Base-by-base conservation (phyloP, 2,329 filamentous ascomycete species). In the Neophaeococcomyces aloes region DNA sequence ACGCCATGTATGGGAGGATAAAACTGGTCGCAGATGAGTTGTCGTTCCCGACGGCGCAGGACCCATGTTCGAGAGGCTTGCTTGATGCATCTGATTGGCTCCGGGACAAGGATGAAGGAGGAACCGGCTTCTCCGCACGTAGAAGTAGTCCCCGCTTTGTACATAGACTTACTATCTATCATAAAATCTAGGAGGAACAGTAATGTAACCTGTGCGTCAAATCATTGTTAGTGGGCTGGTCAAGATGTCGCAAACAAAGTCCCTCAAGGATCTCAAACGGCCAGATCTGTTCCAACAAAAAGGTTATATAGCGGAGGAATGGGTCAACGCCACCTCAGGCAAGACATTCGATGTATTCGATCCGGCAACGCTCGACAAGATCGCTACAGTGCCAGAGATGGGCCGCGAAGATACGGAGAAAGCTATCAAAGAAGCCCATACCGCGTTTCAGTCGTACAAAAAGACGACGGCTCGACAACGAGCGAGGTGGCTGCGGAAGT, bases 271-370 rank as follows among this genome's bases (percentile, higher is more conserved):
- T 18, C 44, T 57, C 31, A 55, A 54, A 18, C 46, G 51, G 23
- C 49, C 54, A 25, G 55, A 57, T 38, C 51, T 57, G 30, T 51
- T 58, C 39, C 50, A 53, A 34, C 48, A 49, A 18, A 50, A 56
- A 41, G 53, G 53, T 8, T 56, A 52, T 48, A 55, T 57, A 40
- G 42, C 49, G 14, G 53, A 50, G 11, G 44, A 45, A 70, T 96
- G 88, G 86, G 76, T 93, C 50, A 74, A 75, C 54, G 85, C 89
- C 55, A 77, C 78, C 59, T 93, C 86, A 0, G 86, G 87, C 60
- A 81, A 91, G 74, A 94, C 86, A 32, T 98, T 96, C 63, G 80
- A 89, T 61, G 85, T 96, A 48, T 46, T 45, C 18, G 86, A 98
- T 62, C 91, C 91, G 5, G 81, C 86, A 1, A 86, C 85, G 8